phyloP scores from a whole-genome alignment of 345 rosid genomes.

The Salix dunnii region DNA sequence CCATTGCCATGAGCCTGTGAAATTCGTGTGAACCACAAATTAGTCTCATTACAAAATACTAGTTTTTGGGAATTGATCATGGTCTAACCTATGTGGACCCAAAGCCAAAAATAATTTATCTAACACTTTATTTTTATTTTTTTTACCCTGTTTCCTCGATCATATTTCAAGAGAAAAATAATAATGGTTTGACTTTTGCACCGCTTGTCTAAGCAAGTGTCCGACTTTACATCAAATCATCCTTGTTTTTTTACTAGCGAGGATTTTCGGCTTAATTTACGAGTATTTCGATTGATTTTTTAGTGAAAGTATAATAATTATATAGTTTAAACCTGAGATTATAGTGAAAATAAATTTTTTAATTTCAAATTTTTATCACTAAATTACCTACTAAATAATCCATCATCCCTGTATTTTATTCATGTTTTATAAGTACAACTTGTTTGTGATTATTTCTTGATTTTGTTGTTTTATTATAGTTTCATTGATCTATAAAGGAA shows the following conservation, averaged over 20 bases:
- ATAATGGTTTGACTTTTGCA: constrained; percentile 12
- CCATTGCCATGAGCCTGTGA: neutral
- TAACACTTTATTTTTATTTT: neutral
- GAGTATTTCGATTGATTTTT: no score
- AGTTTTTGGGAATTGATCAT: constrained; percentile 11
- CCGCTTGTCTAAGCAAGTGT: constrained; percentile 25
- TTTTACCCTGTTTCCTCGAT: neutral
- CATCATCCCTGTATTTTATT: no score
- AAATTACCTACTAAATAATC: no score
- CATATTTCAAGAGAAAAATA: neutral
- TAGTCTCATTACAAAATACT: neutral
- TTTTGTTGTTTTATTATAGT: neutral
- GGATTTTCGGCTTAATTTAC: no score
- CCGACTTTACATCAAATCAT: constrained; percentile 15
- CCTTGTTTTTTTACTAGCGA: no score
- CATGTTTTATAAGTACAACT: no score
- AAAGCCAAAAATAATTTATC: neutral
- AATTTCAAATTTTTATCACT: no score
- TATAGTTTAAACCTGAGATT: accelerated
- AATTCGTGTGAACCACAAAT: neutral
- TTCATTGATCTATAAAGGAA: neutral
- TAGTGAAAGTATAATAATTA: no score
- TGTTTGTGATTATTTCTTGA: neutral
- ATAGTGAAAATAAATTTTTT: no score
- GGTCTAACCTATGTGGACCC: constrained; percentile 12